These are phyloP conservation scores for Linderniella brevidens DNA, from an alignment of 257 asterid species.

Conservation along the genomic window DNA sequence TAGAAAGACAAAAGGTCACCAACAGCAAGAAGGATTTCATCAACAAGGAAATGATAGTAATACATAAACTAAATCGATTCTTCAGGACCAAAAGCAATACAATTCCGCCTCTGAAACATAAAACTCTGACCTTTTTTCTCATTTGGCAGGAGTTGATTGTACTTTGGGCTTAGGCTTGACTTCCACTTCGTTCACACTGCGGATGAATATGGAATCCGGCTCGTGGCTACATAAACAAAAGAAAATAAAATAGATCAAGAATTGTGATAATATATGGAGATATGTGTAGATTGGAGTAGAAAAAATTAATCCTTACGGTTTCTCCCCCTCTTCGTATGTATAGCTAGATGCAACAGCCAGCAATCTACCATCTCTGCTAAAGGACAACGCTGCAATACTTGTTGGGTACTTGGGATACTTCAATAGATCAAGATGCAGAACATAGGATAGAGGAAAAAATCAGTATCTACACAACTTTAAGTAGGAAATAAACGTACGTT, in stretches of 20 bases:
- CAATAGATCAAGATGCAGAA: constrained; percentile 12
- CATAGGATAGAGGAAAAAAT: background rate
- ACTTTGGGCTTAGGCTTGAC: constrained; percentile 80
- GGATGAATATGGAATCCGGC: constrained; percentile 67
- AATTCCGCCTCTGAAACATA: background rate
- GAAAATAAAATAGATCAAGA: background rate
- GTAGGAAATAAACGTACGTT: background rate
- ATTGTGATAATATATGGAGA: too few species aligned
- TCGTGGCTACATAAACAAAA: constrained; percentile 47
- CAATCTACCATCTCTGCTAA: constrained; percentile 75
- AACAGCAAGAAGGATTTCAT: too few species aligned
- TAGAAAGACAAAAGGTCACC: too few species aligned
- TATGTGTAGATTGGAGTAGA: too few species aligned
- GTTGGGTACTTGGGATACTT: constrained; percentile 79
- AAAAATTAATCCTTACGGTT: constrained; percentile 27
- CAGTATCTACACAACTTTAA: background rate
- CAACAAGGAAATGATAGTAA: too few species aligned
- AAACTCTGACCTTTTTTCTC: constrained; percentile 8
- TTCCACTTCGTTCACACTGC: constrained; percentile 88
- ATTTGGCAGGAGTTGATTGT: constrained; percentile 36
- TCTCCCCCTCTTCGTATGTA: constrained; percentile 85
- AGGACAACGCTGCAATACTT: constrained; percentile 68
- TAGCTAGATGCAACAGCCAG: constrained; percentile 88
- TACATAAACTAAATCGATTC: too few species aligned
- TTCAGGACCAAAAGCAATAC: too few species aligned